Base-by-base conservation (phyloP, 1,284 basidiomycete genomes). In the Boletus holoroseus region DNA sequence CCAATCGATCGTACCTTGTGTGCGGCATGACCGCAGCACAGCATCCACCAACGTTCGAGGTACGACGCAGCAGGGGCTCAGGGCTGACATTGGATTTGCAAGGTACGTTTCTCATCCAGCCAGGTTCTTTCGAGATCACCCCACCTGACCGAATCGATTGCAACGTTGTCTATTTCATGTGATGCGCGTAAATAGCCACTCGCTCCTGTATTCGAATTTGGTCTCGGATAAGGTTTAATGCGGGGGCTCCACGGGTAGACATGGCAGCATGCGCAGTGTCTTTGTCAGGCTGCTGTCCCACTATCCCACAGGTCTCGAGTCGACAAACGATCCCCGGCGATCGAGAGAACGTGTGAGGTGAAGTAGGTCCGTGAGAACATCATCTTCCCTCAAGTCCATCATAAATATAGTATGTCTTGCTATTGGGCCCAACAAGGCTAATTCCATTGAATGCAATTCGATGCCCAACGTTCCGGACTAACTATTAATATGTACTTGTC, bases 401-500 rank as follows among this genome's bases (percentile, higher is more conserved):
- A 8, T 5, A 31, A 39, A 41, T 7, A 51, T 32, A 46, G 16
- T 35, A 11, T 11, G 1, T 37, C 15, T n/a, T 41, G 7, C 18
- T 3, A 38, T 11, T 51, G 48, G 52, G 2, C 20, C 8, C 20
- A 11, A 22, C 38, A 13, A 61, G 36, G 32, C 41, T 56, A 55
- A 51, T 49, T 32, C 9, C n/a, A 40, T 22, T 8, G 1, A 34
- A 20, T 13, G 5, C 11, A 8, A 45, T 40, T 40, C 24, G 16
- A 36, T 35, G 9, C 35, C 3, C 13, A 18, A 22, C 20, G 18
- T 36, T 26, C n/a, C n/a, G 45, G 24, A 47, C 24, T 22, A 31
- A 24, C 7, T 52, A 44, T 46, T 30, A 27, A 61, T 55, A 41
- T 40, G 28, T 34, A 16, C 34, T 46, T 56, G 9, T 50, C 24